phyloP scores from a whole-genome alignment of 768 basidiomycete genomes.

The Lentinula boryana region DNA sequence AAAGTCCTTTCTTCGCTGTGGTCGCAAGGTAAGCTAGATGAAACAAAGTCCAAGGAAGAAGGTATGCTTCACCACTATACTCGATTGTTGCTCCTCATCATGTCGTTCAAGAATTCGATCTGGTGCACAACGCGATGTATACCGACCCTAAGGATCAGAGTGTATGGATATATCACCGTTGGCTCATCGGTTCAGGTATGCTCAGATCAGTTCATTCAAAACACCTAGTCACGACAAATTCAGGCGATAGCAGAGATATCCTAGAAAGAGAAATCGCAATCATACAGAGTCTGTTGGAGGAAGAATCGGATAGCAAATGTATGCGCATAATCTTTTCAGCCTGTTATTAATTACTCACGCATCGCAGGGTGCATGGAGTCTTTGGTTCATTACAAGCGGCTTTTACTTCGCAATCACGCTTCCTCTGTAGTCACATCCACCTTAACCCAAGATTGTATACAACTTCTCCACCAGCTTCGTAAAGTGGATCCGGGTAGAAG shows the following conservation, averaged over 20 bases:
- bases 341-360: conserved; percentile 1
- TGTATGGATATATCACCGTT: conserved; percentile 98
- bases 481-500: conserved; percentile 61
- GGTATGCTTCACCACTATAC: conserved; percentile 36
- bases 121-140: conserved; percentile 91
- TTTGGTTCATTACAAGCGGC: conserved; percentile 72
- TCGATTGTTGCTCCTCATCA: neutral
- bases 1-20: conserved; percentile 70
- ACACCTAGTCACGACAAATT: neutral
- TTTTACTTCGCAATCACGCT: conserved; percentile 51
- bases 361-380: conserved; percentile 89
- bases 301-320: conserved; percentile 95
- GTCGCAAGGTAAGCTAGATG: conserved; percentile 48
- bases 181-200: conserved; percentile 82
- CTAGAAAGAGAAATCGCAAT: conserved; percentile 70
- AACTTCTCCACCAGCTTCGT: conserved; percentile 51
- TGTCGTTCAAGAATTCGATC: conserved; percentile 69
- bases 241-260: conserved; percentile 53
- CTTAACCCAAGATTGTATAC: conserved; percentile 39
- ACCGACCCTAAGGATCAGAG: conserved; percentile 96
- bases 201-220: neutral
- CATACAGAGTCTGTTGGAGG: conserved; percentile 79
- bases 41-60: conserved; percentile 54
- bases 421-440: conserved; percentile 23
- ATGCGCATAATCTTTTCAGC: conserved; percentile 15